Conservation (phyloP, 495 filamentous ascomycete genomes). For the Penicillium argentinense region DNA sequence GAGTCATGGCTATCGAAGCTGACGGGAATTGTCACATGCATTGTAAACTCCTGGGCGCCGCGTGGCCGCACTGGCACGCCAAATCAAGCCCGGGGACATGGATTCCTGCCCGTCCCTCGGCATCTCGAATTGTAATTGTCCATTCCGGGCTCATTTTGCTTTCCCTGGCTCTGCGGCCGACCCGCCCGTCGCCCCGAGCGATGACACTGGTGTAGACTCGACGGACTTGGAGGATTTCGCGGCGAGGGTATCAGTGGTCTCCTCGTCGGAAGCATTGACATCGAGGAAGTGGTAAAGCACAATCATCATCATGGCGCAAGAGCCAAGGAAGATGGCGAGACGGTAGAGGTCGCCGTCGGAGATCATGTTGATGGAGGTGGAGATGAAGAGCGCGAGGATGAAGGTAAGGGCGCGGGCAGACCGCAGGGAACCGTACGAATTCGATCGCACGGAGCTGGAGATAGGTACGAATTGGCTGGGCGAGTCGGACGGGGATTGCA, state of each 20-base stretch:
- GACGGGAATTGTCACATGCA: slow-evolving; percentile 2
- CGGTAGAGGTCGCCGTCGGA: slow-evolving; percentile 80
- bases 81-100: not conserved
- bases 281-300: slow-evolving; percentile 97
- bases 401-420: too few relatives aligned
- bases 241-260: slow-evolving; percentile 9
- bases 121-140: not conserved
- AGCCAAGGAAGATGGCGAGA: slow-evolving; percentile 92
- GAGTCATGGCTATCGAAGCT: too few relatives aligned
- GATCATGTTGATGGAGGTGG: slow-evolving; percentile 66
- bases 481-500: not conserved
- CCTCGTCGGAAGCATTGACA: slow-evolving; percentile 74
- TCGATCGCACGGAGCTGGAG: not conserved
- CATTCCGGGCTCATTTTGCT: slow-evolving; percentile 1
- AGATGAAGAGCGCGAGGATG: not conserved
- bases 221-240: slow-evolving; percentile 25
- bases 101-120: slow-evolving; percentile 4
- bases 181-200: slow-evolving; percentile 6
- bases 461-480: not conserved
- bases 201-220: slow-evolving; percentile 8
- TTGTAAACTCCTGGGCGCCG: too few relatives aligned
- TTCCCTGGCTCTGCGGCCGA: slow-evolving; percentile 1
- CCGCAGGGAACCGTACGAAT: too few relatives aligned
- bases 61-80: too few relatives aligned
- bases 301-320: slow-evolving; percentile 87